Base-by-base conservation (phyloP, 106 monocot genomes). In the Dendrobium chrysotoxum region DNA sequence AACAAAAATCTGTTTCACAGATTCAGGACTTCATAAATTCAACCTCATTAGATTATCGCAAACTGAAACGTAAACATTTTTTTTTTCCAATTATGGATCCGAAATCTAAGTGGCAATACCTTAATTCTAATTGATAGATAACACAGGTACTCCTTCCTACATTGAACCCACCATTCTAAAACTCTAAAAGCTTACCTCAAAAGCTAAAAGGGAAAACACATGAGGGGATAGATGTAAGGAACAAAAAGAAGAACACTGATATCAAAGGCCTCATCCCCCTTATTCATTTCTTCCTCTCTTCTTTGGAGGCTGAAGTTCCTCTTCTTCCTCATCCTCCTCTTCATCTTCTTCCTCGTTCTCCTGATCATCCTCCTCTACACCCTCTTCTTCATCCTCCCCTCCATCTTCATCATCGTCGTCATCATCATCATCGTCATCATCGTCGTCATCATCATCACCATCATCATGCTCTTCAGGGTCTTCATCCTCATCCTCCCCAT, bases 341-440 rank as follows among this genome's bases (percentile, higher is more conserved):
- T 74, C 73, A 17, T 74, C 73, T 28, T 74, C 73, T 74, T 74
- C 73, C 39, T 74, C 73, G 21, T 74, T 74, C 40, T 74, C 73
- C 40, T 38, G 39, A 41, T 74, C 73, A 40, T 74, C 73, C 18
- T 74, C 73, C 38, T 74, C 73, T 31, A 40, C 73, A 5, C 5
- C 73, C 5, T 40, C 73, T 20, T 8, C 73, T 38, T 74, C 73
- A 0, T 74, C 73, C 40, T 40, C 73, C 15, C 21, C 40, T 1
- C 31, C 73, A 20, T 21, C 73, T 17, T 74, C 73, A 1, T 74
- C 73, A 18, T 74, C 73, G 0, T 41, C 73, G 5, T 74, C 73
- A 0, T 74, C 73, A 4, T 74, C 40, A 74, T 74, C 73, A 9
- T 74, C 73, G 6, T 74, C 73, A 40, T 74, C 73, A 31, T 70